Percentiles rank a stretch among this genome's conserved stretches.
Evolutionary conservation across 2,329 filamentous ascomycete genomes (phyloP).

Genomic region (Claviceps sp.): DNA sequence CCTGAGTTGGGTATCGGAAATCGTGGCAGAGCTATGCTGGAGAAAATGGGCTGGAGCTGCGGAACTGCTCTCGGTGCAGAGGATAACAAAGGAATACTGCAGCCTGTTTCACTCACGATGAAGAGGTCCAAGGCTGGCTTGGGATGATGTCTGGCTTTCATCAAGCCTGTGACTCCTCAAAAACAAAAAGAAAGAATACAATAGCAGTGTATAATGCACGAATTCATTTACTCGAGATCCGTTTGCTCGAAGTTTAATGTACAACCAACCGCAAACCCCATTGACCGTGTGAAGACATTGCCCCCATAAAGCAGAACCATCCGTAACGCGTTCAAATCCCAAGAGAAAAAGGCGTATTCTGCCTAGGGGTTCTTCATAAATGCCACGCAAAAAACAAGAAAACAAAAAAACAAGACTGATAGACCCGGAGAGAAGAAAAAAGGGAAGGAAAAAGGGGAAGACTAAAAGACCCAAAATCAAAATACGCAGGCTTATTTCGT

Average conservation of each 20-base stretch:
- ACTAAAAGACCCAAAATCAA: conserved; percentile 38
- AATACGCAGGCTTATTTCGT: conserved; percentile 68
- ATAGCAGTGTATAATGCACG: conserved; percentile 37
- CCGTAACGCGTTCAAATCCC: conserved; percentile 63
- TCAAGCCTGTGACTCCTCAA: neutral
- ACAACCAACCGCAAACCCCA: conserved; percentile 59
- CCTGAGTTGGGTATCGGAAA: conserved; percentile 75
- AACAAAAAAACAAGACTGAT: neutral
- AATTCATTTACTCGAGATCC: conserved; percentile 49
- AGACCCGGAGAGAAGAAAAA: neutral
- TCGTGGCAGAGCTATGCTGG: conserved; percentile 72
- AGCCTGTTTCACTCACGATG: conserved; percentile 75
- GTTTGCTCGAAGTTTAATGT: conserved; percentile 55
- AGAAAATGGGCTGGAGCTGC: conserved; percentile 93
- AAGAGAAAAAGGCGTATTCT: conserved; percentile 17
- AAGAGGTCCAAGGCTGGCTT: conserved; percentile 78
- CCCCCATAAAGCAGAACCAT: conserved; percentile 53
- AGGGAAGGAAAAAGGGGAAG: conserved; percentile 9
- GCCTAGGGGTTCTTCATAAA: conserved; percentile 39
- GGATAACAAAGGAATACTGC: conserved; percentile 78
- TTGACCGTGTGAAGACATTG: conserved; percentile 58
- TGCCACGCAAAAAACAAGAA: conserved; percentile 31
- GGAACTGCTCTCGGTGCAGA: conserved; percentile 71
- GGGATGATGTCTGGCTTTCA: conserved; percentile 27
- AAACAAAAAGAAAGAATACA: neutral